Percentiles rank a stretch among this genome's conserved stretches.
Conservation (phyloP, 805 yeast species). For the Metschnikowia amazonensis region DNA sequence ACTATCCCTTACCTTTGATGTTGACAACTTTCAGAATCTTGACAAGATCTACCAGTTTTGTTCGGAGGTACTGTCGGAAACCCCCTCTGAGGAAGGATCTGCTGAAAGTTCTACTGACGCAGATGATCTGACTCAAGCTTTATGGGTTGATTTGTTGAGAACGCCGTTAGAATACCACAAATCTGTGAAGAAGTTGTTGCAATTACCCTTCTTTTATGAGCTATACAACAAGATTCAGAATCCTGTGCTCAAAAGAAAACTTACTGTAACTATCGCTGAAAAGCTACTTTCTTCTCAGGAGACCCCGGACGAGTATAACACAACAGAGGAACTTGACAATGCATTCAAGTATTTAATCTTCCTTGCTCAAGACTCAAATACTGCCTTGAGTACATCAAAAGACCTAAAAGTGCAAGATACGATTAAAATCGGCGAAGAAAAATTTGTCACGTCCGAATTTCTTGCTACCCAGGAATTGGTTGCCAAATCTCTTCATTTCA, state of each 20-base stretch:
- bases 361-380: conserved; percentile 41
- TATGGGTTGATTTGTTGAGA: conserved; percentile 45
- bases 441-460: conserved; percentile 33
- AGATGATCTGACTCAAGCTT: conserved; percentile 22
- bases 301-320: conserved; percentile 26
- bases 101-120: conserved; percentile 9
- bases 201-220: conserved; percentile 47
- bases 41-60: conserved; percentile 61
- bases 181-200: conserved; percentile 39
- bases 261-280: conserved; percentile 60
- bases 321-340: conserved; percentile 50
- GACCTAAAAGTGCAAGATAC: conserved; percentile 38
- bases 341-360: conserved; percentile 57
- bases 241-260: conserved; percentile 46
- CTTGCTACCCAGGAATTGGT: conserved; percentile 54
- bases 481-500: conserved; percentile 65
- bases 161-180: conserved; percentile 47
- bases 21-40: conserved; percentile 55
- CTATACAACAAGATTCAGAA: conserved; percentile 53
- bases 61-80: conserved; percentile 28
- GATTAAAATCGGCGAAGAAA: conserved; percentile 28
- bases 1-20: conserved; percentile 64
- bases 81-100: conserved; percentile 8
- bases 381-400: conserved; percentile 32
- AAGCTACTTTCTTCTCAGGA: conserved; percentile 44